A percentile compares a stretch with the other conserved stretches of the same genome.
Conservation (phyloP, 2,329 filamentous ascomycete genomes). For the Conoideocrella luteorostrata region DNA sequence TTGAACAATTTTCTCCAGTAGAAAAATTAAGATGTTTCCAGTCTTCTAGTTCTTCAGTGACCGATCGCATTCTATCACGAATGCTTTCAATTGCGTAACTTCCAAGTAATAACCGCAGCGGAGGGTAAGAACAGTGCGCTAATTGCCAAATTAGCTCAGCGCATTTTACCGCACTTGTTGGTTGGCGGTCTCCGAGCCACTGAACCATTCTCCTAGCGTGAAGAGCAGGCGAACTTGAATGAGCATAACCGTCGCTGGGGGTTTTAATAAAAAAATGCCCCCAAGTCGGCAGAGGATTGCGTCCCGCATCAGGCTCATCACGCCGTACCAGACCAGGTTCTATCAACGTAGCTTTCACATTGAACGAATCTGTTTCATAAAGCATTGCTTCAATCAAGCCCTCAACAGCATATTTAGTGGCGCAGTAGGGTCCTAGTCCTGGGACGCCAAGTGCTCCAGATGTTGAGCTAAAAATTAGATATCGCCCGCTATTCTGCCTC, state of each 20-base stretch:
- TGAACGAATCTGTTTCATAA: conserved; percentile 87
- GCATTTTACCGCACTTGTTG: conserved; percentile 86
- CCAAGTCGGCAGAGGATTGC: conserved; percentile 66
- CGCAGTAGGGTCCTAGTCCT: conserved; percentile 88
- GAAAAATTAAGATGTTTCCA: conserved; percentile 82
- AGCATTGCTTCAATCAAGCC: conserved; percentile 94
- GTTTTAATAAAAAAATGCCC: conserved; percentile 89
- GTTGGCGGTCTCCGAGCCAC: conserved; percentile 89
- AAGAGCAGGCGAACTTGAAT: conserved; percentile 71
- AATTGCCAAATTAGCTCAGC: conserved; percentile 92
- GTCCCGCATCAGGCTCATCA: conserved; percentile 62
- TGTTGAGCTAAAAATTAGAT: conserved; percentile 91
- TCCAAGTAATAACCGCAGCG: conserved; percentile 76
- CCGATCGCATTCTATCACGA: conserved; percentile 76
- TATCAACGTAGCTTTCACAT: conserved; percentile 88
- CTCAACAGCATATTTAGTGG: conserved; percentile 95
- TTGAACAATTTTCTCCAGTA: not conserved
- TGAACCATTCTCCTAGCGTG: conserved; percentile 89
- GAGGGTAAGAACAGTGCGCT: conserved; percentile 90
- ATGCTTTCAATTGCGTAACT: conserved; percentile 96
- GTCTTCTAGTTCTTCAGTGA: conserved; percentile 92
- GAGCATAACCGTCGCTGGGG: conserved; percentile 73
- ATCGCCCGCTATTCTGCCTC: conserved; percentile 66
- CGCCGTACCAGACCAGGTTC: conserved; percentile 83
- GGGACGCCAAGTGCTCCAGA: conserved; percentile 90